Base-by-base conservation (phyloP, 2,329 filamentous ascomycete genomes). In the Cladosporium austrohemisphaericum region DNA sequence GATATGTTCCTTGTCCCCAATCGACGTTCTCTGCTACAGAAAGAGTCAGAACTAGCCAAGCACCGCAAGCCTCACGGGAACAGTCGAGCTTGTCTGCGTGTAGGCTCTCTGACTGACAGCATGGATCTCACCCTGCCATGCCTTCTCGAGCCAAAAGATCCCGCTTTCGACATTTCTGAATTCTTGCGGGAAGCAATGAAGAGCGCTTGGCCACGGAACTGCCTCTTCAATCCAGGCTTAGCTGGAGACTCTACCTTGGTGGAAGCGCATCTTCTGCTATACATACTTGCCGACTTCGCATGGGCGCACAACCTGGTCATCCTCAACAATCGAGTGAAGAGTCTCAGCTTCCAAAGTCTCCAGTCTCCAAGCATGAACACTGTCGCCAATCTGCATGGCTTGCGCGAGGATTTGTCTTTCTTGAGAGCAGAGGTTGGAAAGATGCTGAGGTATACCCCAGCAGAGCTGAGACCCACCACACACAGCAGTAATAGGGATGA, bases 311-410 rank as follows among this genome's bases (percentile, higher is more conserved):
- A 48, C 23, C 5, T 43, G 18, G 28, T 16, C 5, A 29, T 25
- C 31, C 46, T 57, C 9, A 38, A 53, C 37, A 35, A 20, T 3
- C 28, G 51, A 16, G 43, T 55, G 41, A 54, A 55, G 25, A 22
- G 22, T 8, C 49, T 54, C 20, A 51, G 53, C n/a, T 54, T 55
- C 38, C 25, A 31, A 13, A 51, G 55, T 37, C 33, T 52, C 18
- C 20, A 49, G 7, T 49, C 37, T 5, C 54, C 52, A 3, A 44
- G 25, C n/a, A n/a, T 33, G 13, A 28, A 29, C 18, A 55, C 51
- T 18, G 52, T 50, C 13, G 32, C 50, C 7, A 19, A n/a, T 4
- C 46, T 55, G 7, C 55, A 55, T 29, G 50, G 55, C 13, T 23
- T 41, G 18, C 48, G 55, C 11, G 36, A 52, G 14, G 52, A 53